These are phyloP conservation scores for Pelargonium myrrhifolium DNA, from an alignment of 441 rosid genomes.

Conservation along the genomic window DNA sequence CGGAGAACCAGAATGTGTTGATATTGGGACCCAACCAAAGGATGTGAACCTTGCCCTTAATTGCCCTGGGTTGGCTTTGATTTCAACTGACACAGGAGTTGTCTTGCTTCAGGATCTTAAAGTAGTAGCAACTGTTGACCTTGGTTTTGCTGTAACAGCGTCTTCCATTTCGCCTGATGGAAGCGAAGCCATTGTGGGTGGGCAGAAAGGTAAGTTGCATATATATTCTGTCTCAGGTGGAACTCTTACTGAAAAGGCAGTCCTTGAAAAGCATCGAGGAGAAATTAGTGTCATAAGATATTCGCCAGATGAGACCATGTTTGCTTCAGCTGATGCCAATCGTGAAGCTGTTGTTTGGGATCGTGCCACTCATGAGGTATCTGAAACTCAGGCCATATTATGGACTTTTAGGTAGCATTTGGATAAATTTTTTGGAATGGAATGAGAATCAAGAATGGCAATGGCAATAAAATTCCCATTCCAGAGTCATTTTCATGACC, in stretches of 20 bases:
- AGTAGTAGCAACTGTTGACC: conserved; percentile 24
- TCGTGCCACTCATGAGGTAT: conserved; percentile 30
- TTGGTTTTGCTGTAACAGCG: conserved; percentile 35
- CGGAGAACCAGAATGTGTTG: conserved; percentile 27
- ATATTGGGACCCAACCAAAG: conserved; percentile 35
- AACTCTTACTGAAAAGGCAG: conserved; percentile 32
- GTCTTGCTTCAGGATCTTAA: conserved; percentile 27
- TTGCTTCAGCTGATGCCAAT: conserved; percentile 40
- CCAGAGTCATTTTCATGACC: too few relatives aligned
- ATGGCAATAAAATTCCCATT: too few relatives aligned
- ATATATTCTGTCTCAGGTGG: conserved; percentile 34
- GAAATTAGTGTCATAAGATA: conserved; percentile 35
- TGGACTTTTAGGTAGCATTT: too few relatives aligned
- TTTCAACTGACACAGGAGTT: conserved; percentile 30
- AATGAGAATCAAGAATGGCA: not conserved
- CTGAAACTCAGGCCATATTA: conserved; percentile 9
- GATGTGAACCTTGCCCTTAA: conserved; percentile 32
- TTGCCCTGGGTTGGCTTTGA: conserved; percentile 22
- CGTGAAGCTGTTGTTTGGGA: conserved; percentile 42
- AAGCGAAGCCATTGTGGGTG: conserved; percentile 37
- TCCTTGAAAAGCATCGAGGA: conserved; percentile 42
- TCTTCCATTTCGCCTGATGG: conserved; percentile 37
- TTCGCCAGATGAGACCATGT: conserved; percentile 41
- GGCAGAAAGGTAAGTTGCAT: conserved; percentile 38
- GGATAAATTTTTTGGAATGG: not conserved